Percentiles rank a stretch among this genome's conserved stretches.
phyloP scores from a whole-genome alignment of 2,329 filamentous ascomycete genomes.

The Teratosphaeria gauchensis region DNA sequence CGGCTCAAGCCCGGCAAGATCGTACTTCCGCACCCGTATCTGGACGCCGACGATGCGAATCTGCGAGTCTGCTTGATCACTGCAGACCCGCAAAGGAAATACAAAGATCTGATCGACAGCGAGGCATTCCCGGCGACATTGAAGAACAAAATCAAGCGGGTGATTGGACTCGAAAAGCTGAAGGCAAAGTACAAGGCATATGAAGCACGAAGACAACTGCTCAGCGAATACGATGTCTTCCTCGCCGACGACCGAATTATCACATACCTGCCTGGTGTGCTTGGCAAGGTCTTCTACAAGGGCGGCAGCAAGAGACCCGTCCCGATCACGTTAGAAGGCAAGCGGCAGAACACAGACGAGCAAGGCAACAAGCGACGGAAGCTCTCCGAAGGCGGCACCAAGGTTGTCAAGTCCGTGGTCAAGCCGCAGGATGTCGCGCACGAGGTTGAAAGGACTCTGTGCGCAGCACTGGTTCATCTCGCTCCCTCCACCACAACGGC shows the following conservation, averaged over 20 bases:
- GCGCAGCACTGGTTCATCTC: slow-evolving; percentile 70
- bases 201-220: slow-evolving; percentile 75
- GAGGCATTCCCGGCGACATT: slow-evolving; percentile 47
- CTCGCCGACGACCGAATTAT: slow-evolving; percentile 81
- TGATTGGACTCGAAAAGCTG: slow-evolving; percentile 77
- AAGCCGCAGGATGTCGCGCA: slow-evolving; percentile 59
- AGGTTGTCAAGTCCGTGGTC: slow-evolving; percentile 38
- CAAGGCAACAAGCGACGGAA: slow-evolving; percentile 41
- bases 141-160: slow-evolving; percentile 40
- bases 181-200: slow-evolving; percentile 84
- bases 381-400: slow-evolving; percentile 29
- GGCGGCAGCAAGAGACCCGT: slow-evolving; percentile 74
- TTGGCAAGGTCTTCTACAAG: slow-evolving; percentile 93
- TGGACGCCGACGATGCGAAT: slow-evolving; percentile 34
- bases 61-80: slow-evolving; percentile 76
- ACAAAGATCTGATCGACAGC: slow-evolving; percentile 78
- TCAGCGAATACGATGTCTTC: slow-evolving; percentile 83
- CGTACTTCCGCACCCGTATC: slow-evolving; percentile 46
- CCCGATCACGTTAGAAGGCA: slow-evolving; percentile 62
- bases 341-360: slow-evolving; percentile 37
- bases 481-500: slow-evolving; percentile 70
- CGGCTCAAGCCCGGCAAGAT: slow-evolving; percentile 80
- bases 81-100: slow-evolving; percentile 70
- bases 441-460: slow-evolving; percentile 71
- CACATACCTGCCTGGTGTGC: slow-evolving; percentile 58